A percentile compares a stretch with the other conserved stretches of the same genome.
These are phyloP conservation scores for Corchorus olitorius DNA, from an alignment of 345 rosid species.

Conservation along the genomic window DNA sequence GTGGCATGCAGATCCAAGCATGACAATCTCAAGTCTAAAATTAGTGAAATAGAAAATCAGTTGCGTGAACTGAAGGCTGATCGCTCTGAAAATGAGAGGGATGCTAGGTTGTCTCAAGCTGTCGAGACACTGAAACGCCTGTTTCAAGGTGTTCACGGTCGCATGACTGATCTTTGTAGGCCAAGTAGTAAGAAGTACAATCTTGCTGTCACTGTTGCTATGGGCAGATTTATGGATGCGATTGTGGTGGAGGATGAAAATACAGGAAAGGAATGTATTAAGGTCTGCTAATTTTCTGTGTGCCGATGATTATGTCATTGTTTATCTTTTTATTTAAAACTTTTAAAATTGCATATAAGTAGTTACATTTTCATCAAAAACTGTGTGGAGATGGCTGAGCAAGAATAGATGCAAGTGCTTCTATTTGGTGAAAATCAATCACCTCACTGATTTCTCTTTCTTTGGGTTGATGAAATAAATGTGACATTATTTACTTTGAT, in stretches of 20 bases:
- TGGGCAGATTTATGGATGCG: slow-evolving; percentile 99
- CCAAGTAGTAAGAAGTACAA: slow-evolving; percentile 91
- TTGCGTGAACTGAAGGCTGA: slow-evolving; percentile 91
- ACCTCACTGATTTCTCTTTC: not conserved
- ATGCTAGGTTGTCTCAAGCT: slow-evolving; percentile 83
- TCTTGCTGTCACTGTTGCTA: slow-evolving; percentile 96
- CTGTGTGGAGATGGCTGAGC: not conserved
- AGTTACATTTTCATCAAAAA: not conserved
- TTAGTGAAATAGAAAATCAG: slow-evolving; percentile 78
- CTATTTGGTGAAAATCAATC: not conserved
- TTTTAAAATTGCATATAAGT: not conserved
- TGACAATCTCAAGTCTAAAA: slow-evolving; percentile 75
- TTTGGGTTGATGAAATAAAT: not conserved
- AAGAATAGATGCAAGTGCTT: not conserved
- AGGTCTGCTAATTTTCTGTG: slow-evolving; percentile 47
- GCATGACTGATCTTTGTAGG: slow-evolving; percentile 94
- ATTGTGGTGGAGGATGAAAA: slow-evolving; percentile 95
- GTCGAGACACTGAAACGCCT: slow-evolving; percentile 91
- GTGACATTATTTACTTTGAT: not conserved
- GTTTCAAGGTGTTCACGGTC: slow-evolving; percentile 96
- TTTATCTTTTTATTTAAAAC: not conserved
- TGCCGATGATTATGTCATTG: not conserved
- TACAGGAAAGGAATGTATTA: slow-evolving; percentile 97
- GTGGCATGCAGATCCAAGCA: slow-evolving; percentile 54
- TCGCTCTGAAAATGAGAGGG: slow-evolving; percentile 90